These are phyloP conservation scores for Saposhnikovia divaricata DNA, from an alignment of 129 eudicot genomes.

Conservation along the genomic window DNA sequence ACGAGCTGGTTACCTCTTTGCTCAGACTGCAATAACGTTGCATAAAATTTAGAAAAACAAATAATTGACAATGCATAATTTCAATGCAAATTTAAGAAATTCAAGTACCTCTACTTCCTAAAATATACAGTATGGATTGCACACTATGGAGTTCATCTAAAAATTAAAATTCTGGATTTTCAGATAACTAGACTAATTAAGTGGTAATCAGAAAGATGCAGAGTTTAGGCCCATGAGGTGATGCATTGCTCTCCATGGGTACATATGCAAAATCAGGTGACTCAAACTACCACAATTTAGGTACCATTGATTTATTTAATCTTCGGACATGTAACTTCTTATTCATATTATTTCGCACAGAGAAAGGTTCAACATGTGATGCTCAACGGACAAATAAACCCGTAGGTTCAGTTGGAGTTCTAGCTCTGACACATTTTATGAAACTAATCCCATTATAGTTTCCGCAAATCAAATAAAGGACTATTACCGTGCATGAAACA, in stretches of 20 bases:
- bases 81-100: not conserved
- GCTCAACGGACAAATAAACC: not conserved
- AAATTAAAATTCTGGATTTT: not conserved
- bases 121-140: not conserved
- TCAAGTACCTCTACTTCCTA: too few species aligned
- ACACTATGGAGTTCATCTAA: not conserved
- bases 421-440: not conserved
- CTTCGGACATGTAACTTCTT: not conserved
- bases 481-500: slow-evolving; percentile 56
- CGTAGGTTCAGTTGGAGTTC: not conserved
- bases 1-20: slow-evolving; percentile 55
- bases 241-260: not conserved
- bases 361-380: not conserved
- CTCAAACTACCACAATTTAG: not conserved
- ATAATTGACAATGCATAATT: not conserved
- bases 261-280: not conserved
- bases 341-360: not conserved
- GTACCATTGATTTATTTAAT: not conserved
- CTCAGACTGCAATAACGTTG: slow-evolving; percentile 43
- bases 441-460: not conserved
- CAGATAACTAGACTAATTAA: not conserved
- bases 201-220: not conserved
- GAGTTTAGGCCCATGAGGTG: not conserved
- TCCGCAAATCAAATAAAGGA: not conserved
- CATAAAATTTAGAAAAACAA: not conserved